Evolutionary conservation across 495 filamentous ascomycete genomes (phyloP), one percentile per base, ranked within the genome.

Genomic region (Penicillium daleae): DNA sequence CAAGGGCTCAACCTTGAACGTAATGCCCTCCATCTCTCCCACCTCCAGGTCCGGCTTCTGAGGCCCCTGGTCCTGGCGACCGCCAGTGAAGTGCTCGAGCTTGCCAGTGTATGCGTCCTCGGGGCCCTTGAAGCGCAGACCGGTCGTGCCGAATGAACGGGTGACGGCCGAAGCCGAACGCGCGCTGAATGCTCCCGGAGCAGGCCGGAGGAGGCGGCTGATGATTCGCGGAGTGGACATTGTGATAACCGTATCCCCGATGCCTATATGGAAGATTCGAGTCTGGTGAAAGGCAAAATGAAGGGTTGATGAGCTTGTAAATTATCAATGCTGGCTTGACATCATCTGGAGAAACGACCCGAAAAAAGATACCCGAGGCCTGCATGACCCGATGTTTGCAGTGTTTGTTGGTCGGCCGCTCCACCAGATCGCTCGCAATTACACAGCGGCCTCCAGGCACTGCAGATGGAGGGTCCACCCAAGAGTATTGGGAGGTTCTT

Each of bases 1-100:
- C 59, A 97, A 74, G 4, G 95, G 96, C 83, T 97, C 92, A 69
- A 99, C 86, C 70, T 87, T 90, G 79, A 98, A 96, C 29, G 84
- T 87, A 48, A 87, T 92, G 66, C 92, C 92, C 64, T 95, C 86
- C 75, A 98, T 88, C 80, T 97, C 93, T 60, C 95, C 95, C 60
- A 98, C 93, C 4, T 78, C 90, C 53, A 98, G 83, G 60, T 97
- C 95, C n/a, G 80, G 74, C 59, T 80, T 78, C 55, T 82, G 83
- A 7, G 70, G 63, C 1, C 82, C 78, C 5, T 72, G 77, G 49
- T 80, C 70, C 69, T 88, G 86, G 5, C 82, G 81, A 26, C 83
- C 85, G 12, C 86, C 87, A 0, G 85, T 89, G 79, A 86, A 87
- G 54, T 84, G 79, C 68, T 88, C 86, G n/a, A 84, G 79, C 60